Evolutionary conservation across 257 asterid species (phyloP).

Genomic region (Henckelia pumila): DNA sequence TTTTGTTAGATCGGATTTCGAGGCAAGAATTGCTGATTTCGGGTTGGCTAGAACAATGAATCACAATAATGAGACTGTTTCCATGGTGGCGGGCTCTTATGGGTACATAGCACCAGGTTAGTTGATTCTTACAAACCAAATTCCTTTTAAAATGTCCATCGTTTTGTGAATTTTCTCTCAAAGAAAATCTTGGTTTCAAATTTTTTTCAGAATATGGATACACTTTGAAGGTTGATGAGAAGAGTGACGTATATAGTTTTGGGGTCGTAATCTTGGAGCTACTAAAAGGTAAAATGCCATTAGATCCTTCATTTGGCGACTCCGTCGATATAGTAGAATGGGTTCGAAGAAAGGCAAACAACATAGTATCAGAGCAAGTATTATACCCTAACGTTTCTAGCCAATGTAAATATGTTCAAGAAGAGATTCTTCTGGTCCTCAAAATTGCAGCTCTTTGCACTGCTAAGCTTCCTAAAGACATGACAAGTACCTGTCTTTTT

Average conservation of each 20-base stretch:
- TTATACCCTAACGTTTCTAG: slow-evolving; percentile 64
- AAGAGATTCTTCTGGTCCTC: slow-evolving; percentile 76
- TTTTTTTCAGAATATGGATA: slow-evolving; percentile 66
- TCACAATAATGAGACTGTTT: slow-evolving; percentile 59
- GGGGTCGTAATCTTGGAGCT: slow-evolving; percentile 90
- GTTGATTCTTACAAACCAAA: neutral
- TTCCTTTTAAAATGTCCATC: neutral
- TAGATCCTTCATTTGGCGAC: slow-evolving; percentile 67
- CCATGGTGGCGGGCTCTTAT: slow-evolving; percentile 86
- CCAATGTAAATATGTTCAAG: slow-evolving; percentile 61
- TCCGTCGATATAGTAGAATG: slow-evolving; percentile 64
- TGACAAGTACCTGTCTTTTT: slow-evolving; percentile 73
- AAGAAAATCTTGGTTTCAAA: neutral
- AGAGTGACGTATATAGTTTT: slow-evolving; percentile 75
- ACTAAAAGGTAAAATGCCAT: slow-evolving; percentile 55
- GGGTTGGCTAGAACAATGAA: slow-evolving; percentile 74
- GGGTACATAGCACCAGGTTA: slow-evolving; percentile 92
- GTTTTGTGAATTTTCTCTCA: neutral
- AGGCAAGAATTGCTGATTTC: slow-evolving; percentile 78
- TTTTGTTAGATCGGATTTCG: slow-evolving; percentile 58
- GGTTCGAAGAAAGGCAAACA: slow-evolving; percentile 49
- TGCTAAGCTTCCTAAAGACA: slow-evolving; percentile 73
- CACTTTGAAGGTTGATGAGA: slow-evolving; percentile 79
- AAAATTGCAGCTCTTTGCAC: slow-evolving; percentile 76
- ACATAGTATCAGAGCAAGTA: slow-evolving; percentile 30